Evolutionary conservation across 108 stramenopile species (phyloP).

Genomic region (Skeletonema menzelii): DNA sequence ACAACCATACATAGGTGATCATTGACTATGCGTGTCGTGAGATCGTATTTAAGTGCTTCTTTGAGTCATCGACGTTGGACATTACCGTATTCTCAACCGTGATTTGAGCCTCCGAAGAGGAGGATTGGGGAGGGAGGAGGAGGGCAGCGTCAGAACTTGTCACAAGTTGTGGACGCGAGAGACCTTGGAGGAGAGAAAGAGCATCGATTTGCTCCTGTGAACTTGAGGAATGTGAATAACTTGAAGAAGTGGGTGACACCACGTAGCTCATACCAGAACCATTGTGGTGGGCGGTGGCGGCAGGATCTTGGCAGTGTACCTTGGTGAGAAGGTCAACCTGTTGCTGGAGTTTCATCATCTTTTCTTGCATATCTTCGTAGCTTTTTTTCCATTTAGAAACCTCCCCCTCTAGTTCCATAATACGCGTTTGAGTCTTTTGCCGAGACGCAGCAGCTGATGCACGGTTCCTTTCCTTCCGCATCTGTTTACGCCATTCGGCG

Average conservation of each 20-base stretch:
- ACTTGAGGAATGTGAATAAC: background rate
- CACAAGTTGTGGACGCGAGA: background rate
- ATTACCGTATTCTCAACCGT: background rate
- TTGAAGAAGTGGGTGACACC: background rate
- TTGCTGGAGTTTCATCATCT: slow-evolving; percentile 29
- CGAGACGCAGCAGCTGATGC: slow-evolving; percentile 73
- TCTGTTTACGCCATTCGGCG: slow-evolving; percentile 76
- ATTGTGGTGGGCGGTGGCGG: slow-evolving; percentile 8
- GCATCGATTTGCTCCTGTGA: slow-evolving; percentile 7
- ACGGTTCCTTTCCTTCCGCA: slow-evolving; percentile 76
- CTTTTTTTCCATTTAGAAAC: slow-evolving; percentile 47
- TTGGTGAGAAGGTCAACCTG: slow-evolving; percentile 19
- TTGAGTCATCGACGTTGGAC: slow-evolving; percentile 14
- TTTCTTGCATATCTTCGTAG: slow-evolving; percentile 40
- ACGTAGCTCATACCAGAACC: background rate
- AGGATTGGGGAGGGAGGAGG: background rate
- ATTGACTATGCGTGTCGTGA: slow-evolving; percentile 53
- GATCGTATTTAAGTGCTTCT: slow-evolving; percentile 50
- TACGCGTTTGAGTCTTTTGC: slow-evolving; percentile 57
- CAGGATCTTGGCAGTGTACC: background rate
- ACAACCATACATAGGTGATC: slow-evolving; percentile 12
- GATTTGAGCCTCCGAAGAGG: background rate
- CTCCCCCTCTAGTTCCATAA: slow-evolving; percentile 68
- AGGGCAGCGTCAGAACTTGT: background rate
- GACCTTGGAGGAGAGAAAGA: background rate